These are phyloP conservation scores for Vicia faba DNA, from an alignment of 306 rosid species.

Conservation along the genomic window DNA sequence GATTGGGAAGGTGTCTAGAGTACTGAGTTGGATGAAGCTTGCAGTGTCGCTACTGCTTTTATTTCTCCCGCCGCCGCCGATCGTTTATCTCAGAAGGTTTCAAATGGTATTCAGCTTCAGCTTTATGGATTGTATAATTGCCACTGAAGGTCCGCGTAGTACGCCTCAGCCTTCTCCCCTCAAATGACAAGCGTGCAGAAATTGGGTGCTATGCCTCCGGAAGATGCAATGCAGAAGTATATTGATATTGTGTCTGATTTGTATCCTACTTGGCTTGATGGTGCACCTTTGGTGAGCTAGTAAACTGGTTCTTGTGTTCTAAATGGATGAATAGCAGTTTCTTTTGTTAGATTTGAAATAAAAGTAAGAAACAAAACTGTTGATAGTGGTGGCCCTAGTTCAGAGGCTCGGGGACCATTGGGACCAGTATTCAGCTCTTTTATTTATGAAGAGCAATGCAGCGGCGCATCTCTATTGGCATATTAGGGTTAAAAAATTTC, in stretches of 20 bases:
- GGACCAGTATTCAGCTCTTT: slow-evolving; percentile 98
- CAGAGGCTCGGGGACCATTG: slow-evolving; percentile 75
- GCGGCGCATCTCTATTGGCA: slow-evolving; percentile 68
- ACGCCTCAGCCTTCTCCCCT: slow-evolving; percentile 86
- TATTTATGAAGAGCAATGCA: slow-evolving; percentile 84
- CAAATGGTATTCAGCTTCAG: slow-evolving; percentile 72
- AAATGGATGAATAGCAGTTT: slow-evolving; percentile 29
- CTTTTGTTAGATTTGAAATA: slow-evolving; percentile 20
- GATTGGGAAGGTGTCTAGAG: slow-evolving; percentile 99
- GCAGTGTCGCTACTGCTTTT: slow-evolving; percentile 89
- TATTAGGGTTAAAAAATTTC: no score
- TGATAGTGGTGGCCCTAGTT: slow-evolving; percentile 50
- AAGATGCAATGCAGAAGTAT: slow-evolving; percentile 98
- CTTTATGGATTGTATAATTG: slow-evolving; percentile 91
- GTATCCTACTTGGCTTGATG: slow-evolving; percentile 86
- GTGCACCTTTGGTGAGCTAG: slow-evolving; percentile 76
- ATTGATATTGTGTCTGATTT: slow-evolving; percentile 82
- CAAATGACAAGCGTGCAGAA: slow-evolving; percentile 99
- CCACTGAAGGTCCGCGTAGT: slow-evolving; percentile 96
- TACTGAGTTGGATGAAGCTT: slow-evolving; percentile 84
- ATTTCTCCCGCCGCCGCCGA: slow-evolving; percentile 90
- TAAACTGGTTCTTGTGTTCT: slow-evolving; percentile 31
- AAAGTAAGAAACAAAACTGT: slow-evolving; percentile 56
- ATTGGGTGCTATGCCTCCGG: slow-evolving; percentile 97
- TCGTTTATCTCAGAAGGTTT: slow-evolving; percentile 80